Evolutionary conservation across 2,329 filamentous ascomycete species (phyloP).

Genomic region (Cercospora sesami): DNA sequence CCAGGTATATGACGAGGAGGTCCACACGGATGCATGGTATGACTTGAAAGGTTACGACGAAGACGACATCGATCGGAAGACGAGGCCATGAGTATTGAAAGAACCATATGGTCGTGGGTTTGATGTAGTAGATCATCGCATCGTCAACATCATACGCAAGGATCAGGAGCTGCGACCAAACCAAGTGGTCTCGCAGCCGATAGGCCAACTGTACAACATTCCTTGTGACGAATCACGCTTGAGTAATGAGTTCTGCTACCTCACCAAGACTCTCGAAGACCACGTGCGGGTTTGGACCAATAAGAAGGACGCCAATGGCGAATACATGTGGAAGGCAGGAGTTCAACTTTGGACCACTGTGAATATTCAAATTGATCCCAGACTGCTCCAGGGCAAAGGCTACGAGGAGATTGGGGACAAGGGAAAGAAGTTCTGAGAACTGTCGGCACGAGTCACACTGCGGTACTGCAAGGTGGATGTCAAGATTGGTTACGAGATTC

Average conservation of each 20-base stretch:
- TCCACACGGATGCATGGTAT: slow-evolving; percentile 8
- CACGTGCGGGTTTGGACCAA: background rate
- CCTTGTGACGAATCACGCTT: slow-evolving; percentile 4
- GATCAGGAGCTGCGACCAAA: background rate
- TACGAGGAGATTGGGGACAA: background rate
- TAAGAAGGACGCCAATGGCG: background rate
- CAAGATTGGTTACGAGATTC: slow-evolving; percentile 11
- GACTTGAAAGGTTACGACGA: no score
- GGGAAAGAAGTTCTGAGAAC: slow-evolving; percentile 9
- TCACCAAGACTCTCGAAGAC: background rate
- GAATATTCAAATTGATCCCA: background rate
- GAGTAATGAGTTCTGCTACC: background rate
- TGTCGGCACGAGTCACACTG: background rate
- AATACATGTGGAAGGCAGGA: background rate
- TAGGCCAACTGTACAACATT: background rate
- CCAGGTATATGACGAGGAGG: slow-evolving; percentile 7
- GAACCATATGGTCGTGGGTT: slow-evolving; percentile 2
- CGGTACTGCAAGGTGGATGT: background rate
- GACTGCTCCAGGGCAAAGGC: background rate
- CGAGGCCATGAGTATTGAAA: background rate
- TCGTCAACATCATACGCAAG: slow-evolving; percentile 11
- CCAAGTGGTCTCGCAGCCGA: background rate
- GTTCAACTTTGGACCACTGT: background rate
- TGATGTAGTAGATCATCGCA: slow-evolving; percentile 17
- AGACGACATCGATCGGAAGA: no score